phyloP scores from a whole-genome alignment of 2,329 filamentous ascomycete genomes.

The Ceratocystis destructans region DNA sequence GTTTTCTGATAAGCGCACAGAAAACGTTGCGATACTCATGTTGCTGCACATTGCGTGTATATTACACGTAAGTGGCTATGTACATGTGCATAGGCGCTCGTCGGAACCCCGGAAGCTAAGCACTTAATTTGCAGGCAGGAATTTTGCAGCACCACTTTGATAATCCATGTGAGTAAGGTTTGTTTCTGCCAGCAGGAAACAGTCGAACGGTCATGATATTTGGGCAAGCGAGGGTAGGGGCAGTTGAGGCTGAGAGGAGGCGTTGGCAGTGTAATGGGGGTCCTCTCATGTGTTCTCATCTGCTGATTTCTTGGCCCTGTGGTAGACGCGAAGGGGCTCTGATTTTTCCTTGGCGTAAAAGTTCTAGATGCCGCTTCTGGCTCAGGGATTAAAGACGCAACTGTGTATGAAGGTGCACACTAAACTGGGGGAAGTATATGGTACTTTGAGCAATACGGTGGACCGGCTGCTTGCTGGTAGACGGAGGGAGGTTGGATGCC shows the following conservation, averaged over 20 bases:
- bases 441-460: neutral
- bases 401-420: neutral
- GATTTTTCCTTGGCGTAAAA: neutral
- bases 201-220: neutral
- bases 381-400: neutral
- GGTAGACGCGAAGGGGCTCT: neutral
- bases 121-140: neutral
- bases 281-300: neutral
- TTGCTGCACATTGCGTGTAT: neutral
- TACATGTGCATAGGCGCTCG: neutral
- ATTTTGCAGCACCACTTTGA: neutral
- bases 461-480: neutral
- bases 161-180: neutral
- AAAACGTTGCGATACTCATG: neutral
- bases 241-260: neutral
- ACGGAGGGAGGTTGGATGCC: neutral
- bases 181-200: neutral
- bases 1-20: neutral
- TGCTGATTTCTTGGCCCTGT: neutral
- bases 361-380: neutral
- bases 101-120: neutral
- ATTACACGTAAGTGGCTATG: neutral
- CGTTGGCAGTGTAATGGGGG: neutral
- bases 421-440: neutral
- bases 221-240: neutral